A percentile compares a stretch with the other conserved stretches of the same genome.
Conservation (phyloP, 371 early-diverging fungal species). For the Umbelopsis sp. region DNA sequence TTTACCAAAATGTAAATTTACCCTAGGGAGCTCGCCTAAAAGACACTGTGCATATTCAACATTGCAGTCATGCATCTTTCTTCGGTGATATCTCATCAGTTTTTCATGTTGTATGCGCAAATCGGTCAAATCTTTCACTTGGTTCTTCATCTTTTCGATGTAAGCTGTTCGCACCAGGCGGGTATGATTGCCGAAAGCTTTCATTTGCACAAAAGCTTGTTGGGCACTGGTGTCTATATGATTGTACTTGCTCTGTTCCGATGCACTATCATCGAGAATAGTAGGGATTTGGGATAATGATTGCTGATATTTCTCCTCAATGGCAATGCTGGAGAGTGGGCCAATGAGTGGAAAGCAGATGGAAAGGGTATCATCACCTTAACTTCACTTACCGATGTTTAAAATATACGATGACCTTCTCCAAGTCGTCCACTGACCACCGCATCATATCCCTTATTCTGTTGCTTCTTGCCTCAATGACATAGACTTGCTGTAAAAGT, state of each 20-base stretch:
- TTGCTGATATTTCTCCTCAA: constrained; percentile 5
- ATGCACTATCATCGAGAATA: neutral
- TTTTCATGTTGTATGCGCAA: constrained; percentile 7
- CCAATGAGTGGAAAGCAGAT: neutral
- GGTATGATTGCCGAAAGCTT: constrained; percentile 3
- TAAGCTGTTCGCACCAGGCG: constrained; percentile 5
- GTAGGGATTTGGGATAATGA: neutral
- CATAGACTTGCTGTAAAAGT: neutral
- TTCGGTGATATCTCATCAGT: neutral
- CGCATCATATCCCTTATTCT: constrained; percentile 4
- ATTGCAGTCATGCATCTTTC: constrained; percentile 11
- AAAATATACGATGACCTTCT: neutral
- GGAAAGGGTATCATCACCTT: neutral
- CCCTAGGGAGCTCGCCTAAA: constrained; percentile 2
- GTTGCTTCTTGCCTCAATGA: constrained; percentile 11
- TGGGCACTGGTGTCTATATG: constrained; percentile 8
- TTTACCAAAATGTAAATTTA: neutral
- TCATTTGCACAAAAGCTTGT: neutral
- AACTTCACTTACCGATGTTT: neutral
- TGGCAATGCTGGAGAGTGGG: neutral
- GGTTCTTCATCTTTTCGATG: constrained; percentile 13
- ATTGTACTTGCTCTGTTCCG: constrained; percentile 1
- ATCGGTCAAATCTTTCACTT: constrained; percentile 2
- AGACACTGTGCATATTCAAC: constrained; percentile 11
- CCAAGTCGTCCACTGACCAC: neutral